These are phyloP conservation scores for Phytopythium oedochilum DNA, from an alignment of 352 stramenopile genomes.

Conservation along the genomic window DNA sequence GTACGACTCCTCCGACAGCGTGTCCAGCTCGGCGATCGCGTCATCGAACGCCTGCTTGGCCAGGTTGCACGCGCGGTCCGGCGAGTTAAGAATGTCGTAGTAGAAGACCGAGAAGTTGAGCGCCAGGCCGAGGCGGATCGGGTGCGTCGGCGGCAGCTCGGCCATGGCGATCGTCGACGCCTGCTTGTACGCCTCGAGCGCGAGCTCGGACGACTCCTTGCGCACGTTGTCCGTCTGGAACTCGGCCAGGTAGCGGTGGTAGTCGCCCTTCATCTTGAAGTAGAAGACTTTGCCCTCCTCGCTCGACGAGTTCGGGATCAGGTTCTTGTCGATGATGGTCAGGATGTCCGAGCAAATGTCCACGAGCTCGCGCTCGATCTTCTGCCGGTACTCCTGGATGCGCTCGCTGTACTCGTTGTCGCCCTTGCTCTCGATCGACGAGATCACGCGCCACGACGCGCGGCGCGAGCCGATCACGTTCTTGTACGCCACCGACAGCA, in stretches of 20 bases:
- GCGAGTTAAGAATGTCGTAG: constrained; percentile 99
- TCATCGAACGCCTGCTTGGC: constrained; percentile 98
- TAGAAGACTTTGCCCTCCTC: constrained; percentile 99
- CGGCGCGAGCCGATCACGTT: constrained; percentile 98
- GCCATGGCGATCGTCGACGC: constrained; percentile 91
- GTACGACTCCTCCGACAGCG: constrained; percentile 98
- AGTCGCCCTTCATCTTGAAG: constrained; percentile 99
- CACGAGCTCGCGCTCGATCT: constrained; percentile 95
- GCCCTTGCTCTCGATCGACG: constrained; percentile 98
- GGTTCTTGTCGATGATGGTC: constrained; percentile 96
- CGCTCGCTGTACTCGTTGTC: constrained; percentile 87
- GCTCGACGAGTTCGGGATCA: constrained; percentile 97
- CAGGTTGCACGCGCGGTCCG: constrained; percentile 90
- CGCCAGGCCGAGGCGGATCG: constrained; percentile 97
- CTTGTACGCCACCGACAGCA: constrained; percentile 94
- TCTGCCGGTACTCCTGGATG: constrained; percentile 94
- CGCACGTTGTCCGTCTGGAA: constrained; percentile 96
- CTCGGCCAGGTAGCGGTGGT: constrained; percentile 99
- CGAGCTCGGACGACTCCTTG: constrained; percentile 91
- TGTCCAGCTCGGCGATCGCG: constrained; percentile 99
- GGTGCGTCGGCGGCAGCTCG: constrained; percentile 97
- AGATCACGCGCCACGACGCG: constrained; percentile 98
- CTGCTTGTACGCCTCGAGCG: constrained; percentile 76
- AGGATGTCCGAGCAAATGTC: constrained; percentile 98
- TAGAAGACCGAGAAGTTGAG: constrained; percentile 99